phyloP scores from a whole-genome alignment of 2,329 filamentous ascomycete genomes.

The Fusarium transvaalense region DNA sequence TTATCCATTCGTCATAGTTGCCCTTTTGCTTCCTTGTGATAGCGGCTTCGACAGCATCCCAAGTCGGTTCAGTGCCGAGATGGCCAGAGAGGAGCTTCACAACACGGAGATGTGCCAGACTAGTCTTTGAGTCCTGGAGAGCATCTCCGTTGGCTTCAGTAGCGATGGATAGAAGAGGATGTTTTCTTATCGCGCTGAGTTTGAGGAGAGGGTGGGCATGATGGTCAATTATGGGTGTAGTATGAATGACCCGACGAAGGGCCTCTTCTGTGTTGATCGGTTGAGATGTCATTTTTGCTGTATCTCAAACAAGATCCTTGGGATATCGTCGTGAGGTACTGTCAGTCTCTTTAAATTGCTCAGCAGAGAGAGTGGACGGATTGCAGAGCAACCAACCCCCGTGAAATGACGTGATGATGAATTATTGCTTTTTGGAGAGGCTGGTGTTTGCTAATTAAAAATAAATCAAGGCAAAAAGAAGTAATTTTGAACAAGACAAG shows the following conservation, averaged over 20 bases:
- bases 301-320: neutral
- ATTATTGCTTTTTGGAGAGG: neutral
- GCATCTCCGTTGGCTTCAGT: constrained; percentile 80
- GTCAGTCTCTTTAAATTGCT: constrained; percentile 10
- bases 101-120: constrained; percentile 77
- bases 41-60: constrained; percentile 64
- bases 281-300: constrained; percentile 29
- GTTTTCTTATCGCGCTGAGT: constrained; percentile 59
- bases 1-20: constrained; percentile 69
- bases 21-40: constrained; percentile 57
- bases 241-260: constrained; percentile 58
- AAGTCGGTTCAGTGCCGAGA: constrained; percentile 74
- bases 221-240: constrained; percentile 77
- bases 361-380: neutral
- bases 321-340: neutral
- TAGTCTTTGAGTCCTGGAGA: constrained; percentile 70
- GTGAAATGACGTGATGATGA: constrained; percentile 6
- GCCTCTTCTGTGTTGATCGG: constrained; percentile 42
- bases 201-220: constrained; percentile 78
- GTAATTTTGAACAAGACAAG: constrained; percentile 7
- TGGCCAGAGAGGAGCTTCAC: constrained; percentile 75
- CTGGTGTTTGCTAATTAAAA: neutral
- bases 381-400: neutral
- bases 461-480: neutral
- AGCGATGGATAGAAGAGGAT: constrained; percentile 70